A percentile compares a stretch with the other conserved stretches of the same genome.
These are phyloP conservation scores for Alternaria burnsii DNA, from an alignment of 2,329 filamentous ascomycete genomes.

Conservation along the genomic window DNA sequence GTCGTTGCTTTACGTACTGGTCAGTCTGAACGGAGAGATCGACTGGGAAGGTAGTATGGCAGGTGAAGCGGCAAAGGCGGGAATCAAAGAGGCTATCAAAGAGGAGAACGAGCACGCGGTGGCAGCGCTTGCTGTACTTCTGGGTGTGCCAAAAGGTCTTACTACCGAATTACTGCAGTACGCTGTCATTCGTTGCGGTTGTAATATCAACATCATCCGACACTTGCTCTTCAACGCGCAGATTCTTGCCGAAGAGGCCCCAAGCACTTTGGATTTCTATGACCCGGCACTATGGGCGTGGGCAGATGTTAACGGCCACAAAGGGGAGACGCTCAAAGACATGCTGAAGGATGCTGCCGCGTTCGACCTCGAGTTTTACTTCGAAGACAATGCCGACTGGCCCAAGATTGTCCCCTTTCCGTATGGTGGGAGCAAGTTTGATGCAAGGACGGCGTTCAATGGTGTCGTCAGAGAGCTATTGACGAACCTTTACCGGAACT, in stretches of 20 bases:
- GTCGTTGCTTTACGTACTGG: constrained; percentile 45
- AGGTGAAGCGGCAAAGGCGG: constrained; percentile 45
- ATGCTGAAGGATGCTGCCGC: constrained; percentile 43
- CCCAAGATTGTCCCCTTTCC: constrained; percentile 44
- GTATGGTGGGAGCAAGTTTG: constrained; percentile 46
- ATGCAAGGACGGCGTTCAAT: constrained; percentile 37
- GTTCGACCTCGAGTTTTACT: constrained; percentile 47
- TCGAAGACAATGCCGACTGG: constrained; percentile 39
- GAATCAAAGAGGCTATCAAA: constrained; percentile 39
- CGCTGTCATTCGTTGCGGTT: constrained; percentile 42
- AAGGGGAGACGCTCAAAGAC: constrained; percentile 38
- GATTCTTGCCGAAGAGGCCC: constrained; percentile 30
- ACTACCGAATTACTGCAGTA: constrained; percentile 40
- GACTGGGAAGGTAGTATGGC: constrained; percentile 47
- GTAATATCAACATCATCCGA: constrained; percentile 39
- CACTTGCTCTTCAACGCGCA: constrained; percentile 49
- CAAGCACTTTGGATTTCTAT: constrained; percentile 41
- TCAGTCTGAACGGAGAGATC: constrained; percentile 45
- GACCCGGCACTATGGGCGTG: constrained; percentile 47
- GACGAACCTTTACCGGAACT: constrained; percentile 41
- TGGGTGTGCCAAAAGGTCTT: constrained; percentile 42
- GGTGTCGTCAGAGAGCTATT: constrained; percentile 39
- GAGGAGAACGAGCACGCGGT: constrained; percentile 42
- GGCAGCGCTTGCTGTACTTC: constrained; percentile 43
- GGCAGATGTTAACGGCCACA: constrained; percentile 41